phyloP scores from a whole-genome alignment of 495 filamentous ascomycete species.

The Hapsidospora chrysogenum region DNA sequence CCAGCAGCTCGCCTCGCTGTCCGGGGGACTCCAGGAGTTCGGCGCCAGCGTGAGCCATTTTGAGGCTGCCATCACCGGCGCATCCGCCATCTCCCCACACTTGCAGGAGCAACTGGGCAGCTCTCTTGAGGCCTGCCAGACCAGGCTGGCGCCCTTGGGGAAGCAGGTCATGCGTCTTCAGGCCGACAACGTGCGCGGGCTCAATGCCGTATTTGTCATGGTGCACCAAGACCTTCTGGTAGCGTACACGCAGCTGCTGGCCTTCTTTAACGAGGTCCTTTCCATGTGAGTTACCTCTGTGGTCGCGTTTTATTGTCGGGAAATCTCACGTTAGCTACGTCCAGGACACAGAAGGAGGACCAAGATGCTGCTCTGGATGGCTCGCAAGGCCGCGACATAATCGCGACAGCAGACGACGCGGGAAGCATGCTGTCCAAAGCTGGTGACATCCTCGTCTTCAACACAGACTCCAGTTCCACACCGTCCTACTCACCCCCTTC shows the following conservation, averaged over 20 bases:
- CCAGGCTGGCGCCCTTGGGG: neutral
- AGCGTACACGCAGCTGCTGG: neutral
- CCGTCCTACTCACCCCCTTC: neutral
- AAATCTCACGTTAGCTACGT: neutral
- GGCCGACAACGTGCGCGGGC: neutral
- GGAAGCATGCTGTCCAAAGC: neutral
- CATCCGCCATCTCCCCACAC: neutral
- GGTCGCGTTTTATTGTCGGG: neutral
- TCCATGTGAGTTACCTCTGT: neutral
- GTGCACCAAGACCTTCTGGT: neutral
- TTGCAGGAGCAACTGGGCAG: neutral
- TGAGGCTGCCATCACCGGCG: neutral
- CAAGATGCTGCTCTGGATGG: neutral
- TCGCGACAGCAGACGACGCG: neutral
- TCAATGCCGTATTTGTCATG: neutral
- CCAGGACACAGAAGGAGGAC: neutral
- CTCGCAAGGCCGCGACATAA: neutral
- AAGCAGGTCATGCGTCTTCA: constrained; percentile 1
- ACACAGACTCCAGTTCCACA: neutral
- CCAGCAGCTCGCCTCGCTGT: neutral
- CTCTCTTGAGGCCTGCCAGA: neutral
- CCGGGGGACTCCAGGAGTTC: neutral
- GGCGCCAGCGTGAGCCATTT: neutral
- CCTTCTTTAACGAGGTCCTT: neutral
- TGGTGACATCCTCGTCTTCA: neutral